Conservation (phyloP, 2,329 filamentous ascomycete genomes). For the Aspergillus niger region DNA sequence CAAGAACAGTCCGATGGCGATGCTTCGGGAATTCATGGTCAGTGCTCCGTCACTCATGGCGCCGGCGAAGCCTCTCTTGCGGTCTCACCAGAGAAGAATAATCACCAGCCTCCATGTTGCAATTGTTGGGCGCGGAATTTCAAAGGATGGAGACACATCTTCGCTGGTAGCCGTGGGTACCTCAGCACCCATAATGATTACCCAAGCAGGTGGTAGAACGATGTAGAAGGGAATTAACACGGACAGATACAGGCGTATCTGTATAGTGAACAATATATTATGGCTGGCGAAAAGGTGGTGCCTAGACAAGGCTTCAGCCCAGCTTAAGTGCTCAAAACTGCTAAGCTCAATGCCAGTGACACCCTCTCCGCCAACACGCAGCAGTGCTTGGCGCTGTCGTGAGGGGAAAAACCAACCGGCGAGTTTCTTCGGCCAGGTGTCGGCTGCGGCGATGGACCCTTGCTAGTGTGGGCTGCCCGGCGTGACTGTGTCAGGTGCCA, state of each 20-base stretch:
- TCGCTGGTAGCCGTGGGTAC: neutral
- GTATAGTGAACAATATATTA: neutral
- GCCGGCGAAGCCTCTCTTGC: neutral
- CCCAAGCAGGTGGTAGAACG: neutral
- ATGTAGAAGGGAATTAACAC: neutral
- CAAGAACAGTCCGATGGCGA: constrained; percentile 10
- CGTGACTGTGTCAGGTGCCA: neutral
- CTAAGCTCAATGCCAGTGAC: neutral
- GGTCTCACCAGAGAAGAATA: constrained; percentile 10
- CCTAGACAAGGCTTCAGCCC: neutral
- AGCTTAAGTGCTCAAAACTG: neutral
- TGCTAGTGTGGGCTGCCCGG: neutral
- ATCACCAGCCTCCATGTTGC: constrained; percentile 9
- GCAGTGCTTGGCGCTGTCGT: neutral
- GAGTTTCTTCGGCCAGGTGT: constrained; percentile 6
- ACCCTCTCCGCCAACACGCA: neutral
- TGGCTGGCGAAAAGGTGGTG: neutral
- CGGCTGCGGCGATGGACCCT: neutral
- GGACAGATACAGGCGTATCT: neutral
- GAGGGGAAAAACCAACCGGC: constrained; percentile 1
- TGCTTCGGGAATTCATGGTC: neutral
- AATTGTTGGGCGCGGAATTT: neutral
- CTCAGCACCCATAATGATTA: constrained; percentile 2
- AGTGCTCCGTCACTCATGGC: neutral
- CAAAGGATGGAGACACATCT: constrained; percentile 1